Evolutionary conservation across 352 stramenopile species (phyloP).

Genomic region (Phytophthora brassicae): DNA sequence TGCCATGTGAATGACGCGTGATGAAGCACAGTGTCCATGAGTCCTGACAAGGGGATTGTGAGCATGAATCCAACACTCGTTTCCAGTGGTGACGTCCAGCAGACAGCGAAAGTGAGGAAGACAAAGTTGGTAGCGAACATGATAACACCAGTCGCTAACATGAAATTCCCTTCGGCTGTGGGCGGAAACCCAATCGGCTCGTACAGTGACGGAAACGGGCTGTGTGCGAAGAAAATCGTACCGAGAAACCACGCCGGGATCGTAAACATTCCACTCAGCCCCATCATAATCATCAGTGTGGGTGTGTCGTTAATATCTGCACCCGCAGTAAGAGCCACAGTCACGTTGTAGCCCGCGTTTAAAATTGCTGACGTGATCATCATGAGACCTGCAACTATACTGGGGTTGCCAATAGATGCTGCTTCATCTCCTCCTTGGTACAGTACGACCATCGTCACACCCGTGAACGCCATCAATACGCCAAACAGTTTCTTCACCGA

Average conservation of each 20-base stretch:
- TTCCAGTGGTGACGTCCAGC: slow-evolving; percentile 57
- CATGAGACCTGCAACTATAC: slow-evolving; percentile 39
- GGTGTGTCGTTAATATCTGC: slow-evolving; percentile 43
- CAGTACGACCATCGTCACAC: slow-evolving; percentile 47
- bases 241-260: slow-evolving; percentile 46
- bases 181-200: slow-evolving; percentile 45
- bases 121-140: slow-evolving; percentile 47
- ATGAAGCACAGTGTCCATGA: slow-evolving; percentile 46
- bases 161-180: slow-evolving; percentile 27
- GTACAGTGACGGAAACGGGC: slow-evolving; percentile 36
- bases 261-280: slow-evolving; percentile 43
- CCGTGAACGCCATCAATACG: slow-evolving; percentile 41
- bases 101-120: slow-evolving; percentile 43
- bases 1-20: slow-evolving; percentile 43
- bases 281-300: slow-evolving; percentile 48
- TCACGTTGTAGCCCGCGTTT: slow-evolving; percentile 51
- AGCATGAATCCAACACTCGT: slow-evolving; percentile 61
- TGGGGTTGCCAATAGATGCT: slow-evolving; percentile 30
- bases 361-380: slow-evolving; percentile 47
- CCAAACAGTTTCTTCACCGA: slow-evolving; percentile 38
- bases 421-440: slow-evolving; percentile 35
- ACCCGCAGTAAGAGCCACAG: slow-evolving; percentile 37
- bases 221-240: slow-evolving; percentile 34
- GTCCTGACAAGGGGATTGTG: slow-evolving; percentile 50
- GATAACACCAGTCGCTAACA: slow-evolving; percentile 34